Evolutionary conservation across 73 alveolate species (phyloP).

Genomic region (Paraurostyla sp.): DNA sequence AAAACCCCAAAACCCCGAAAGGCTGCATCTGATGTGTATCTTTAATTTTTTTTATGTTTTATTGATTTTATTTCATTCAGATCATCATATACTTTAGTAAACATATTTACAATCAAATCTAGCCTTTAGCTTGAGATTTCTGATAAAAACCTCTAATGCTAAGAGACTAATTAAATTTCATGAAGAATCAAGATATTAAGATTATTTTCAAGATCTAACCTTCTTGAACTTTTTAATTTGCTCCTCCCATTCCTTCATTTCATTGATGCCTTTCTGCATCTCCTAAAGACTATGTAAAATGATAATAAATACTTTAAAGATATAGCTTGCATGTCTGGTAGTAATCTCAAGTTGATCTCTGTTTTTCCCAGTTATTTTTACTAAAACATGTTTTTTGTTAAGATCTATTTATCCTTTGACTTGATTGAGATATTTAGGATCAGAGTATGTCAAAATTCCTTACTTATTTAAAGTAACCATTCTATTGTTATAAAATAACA

Average conservation of each 20-base stretch:
- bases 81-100: no score
- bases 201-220: neutral
- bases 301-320: slow-evolving; percentile 12
- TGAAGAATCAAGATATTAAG: no score
- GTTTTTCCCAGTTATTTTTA: neutral
- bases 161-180: no score
- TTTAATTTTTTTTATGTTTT: no score
- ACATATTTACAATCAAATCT: neutral
- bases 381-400: neutral
- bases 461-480: neutral
- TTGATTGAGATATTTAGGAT: slow-evolving; percentile 20
- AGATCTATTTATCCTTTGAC: slow-evolving; percentile 34
- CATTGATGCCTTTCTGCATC: neutral
- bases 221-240: slow-evolving; percentile 13
- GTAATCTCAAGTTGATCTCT: slow-evolving; percentile 10
- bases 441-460: slow-evolving; percentile 26
- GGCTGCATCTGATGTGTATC: no score
- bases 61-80: no score
- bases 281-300: neutral
- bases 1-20: no score
- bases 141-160: neutral
- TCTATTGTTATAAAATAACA: slow-evolving; percentile 58
- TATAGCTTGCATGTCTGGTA: neutral
- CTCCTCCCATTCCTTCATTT: neutral
- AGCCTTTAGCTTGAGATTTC: neutral